phyloP scores from a whole-genome alignment of 2,329 filamentous ascomycete genomes.

The Apiospora aurea region DNA sequence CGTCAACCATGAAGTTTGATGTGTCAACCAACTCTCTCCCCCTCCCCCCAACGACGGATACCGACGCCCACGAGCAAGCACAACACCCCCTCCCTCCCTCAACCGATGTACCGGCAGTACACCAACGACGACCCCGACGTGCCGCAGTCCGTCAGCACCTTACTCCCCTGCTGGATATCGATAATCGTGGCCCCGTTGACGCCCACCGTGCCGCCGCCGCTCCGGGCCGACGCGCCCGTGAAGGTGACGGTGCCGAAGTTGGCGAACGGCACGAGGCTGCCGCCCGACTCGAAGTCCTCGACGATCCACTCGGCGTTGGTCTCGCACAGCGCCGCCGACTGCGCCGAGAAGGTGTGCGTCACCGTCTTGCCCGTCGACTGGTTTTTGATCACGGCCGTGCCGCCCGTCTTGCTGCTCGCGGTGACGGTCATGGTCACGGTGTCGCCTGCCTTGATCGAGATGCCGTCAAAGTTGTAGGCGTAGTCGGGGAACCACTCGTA shows the following conservation, averaged over 20 bases:
- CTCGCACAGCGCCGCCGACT: conserved; percentile 54
- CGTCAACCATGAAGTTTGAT: background rate
- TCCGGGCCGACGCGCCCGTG: conserved; percentile 45
- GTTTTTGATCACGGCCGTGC: conserved; percentile 59
- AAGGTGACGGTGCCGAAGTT: conserved; percentile 56
- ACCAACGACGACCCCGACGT: conserved; percentile 39
- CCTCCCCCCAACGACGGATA: too few species aligned
- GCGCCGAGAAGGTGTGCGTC: conserved; percentile 56
- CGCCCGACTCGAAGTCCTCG: conserved; percentile 56
- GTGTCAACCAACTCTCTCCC: background rate
- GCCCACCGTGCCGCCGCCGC: conserved; percentile 41
- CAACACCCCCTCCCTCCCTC: too few species aligned
- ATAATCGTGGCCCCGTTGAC: conserved; percentile 50
- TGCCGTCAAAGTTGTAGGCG: conserved; percentile 57
- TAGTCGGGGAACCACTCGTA: conserved; percentile 68
- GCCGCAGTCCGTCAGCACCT: conserved; percentile 44
- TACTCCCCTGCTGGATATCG: conserved; percentile 52
- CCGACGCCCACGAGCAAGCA: too few species aligned
- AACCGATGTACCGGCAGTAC: conserved; percentile 31
- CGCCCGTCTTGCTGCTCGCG: conserved; percentile 49
- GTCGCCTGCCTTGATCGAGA: conserved; percentile 46
- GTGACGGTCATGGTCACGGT: conserved; percentile 40
- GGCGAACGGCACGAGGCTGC: conserved; percentile 50
- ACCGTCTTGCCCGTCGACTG: conserved; percentile 58
- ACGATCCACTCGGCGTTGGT: conserved; percentile 71